Evolutionary conservation across 495 filamentous ascomycete species (phyloP).

Genomic region (Geoglossum glabrum): DNA sequence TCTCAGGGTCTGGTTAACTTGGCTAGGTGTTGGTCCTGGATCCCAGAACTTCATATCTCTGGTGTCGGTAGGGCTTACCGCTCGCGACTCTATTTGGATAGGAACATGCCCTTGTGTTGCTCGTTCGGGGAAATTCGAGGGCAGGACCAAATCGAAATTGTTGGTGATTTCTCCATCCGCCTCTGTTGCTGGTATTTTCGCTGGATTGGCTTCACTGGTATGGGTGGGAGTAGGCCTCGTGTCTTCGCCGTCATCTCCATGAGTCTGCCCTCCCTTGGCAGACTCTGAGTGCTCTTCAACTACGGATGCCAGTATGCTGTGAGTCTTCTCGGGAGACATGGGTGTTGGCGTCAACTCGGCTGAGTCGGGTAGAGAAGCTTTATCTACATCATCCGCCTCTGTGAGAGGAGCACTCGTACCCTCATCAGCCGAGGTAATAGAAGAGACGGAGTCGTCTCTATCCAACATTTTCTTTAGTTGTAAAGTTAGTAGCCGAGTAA

Average conservation of each 20-base stretch:
- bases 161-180: neutral
- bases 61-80: neutral
- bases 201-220: neutral
- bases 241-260: neutral
- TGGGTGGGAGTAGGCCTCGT: neutral
- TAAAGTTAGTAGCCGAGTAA: slow-evolving; percentile 70
- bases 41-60: neutral
- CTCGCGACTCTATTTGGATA: neutral
- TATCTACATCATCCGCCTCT: slow-evolving; percentile 26
- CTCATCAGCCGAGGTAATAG: slow-evolving; percentile 43
- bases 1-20: neutral
- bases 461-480: slow-evolving; percentile 94
- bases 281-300: slow-evolving; percentile 37
- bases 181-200: neutral
- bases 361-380: slow-evolving; percentile 18
- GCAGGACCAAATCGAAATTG: neutral
- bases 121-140: slow-evolving; percentile 2
- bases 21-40: neutral
- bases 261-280: neutral
- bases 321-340: slow-evolving; percentile 45
- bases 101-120: neutral
- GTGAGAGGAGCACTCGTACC: slow-evolving; percentile 22
- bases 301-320: slow-evolving; percentile 46
- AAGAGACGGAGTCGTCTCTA: slow-evolving; percentile 51
- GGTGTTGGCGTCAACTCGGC: slow-evolving; percentile 15